Percentiles rank a stretch among this genome's conserved stretches.
phyloP scores from a whole-genome alignment of 228 moss, liverwort and hornwort species.

The Sphagnum fallax region DNA sequence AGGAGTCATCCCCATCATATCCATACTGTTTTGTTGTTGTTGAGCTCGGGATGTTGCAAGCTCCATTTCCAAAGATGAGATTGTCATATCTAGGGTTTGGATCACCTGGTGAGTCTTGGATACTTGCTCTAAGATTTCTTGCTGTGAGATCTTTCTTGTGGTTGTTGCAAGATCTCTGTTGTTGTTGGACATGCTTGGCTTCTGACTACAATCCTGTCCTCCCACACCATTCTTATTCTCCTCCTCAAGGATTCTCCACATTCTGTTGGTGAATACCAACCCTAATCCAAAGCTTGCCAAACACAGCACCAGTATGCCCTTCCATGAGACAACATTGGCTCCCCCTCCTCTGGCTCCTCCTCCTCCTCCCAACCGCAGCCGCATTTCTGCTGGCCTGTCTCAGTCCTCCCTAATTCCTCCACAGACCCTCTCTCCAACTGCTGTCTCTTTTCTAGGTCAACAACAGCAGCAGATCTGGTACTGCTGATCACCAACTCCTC shows the following conservation, averaged over 20 bases:
- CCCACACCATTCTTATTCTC: slow-evolving; percentile 7
- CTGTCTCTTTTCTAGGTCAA: too few relatives aligned
- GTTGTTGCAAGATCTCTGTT: too few relatives aligned
- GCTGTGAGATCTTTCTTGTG: slow-evolving; percentile 7
- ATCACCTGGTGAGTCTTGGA: slow-evolving; percentile 76
- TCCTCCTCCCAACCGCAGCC: slow-evolving; percentile 31
- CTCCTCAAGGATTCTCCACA: slow-evolving; percentile 34
- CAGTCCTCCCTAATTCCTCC: too few relatives aligned
- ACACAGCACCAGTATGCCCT: slow-evolving; percentile 78
- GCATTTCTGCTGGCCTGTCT: slow-evolving; percentile 18
- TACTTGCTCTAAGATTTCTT: slow-evolving; percentile 55
- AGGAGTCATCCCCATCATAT: slow-evolving; percentile 7
- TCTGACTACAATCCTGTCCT: slow-evolving; percentile 27
- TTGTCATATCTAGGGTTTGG: slow-evolving; percentile 81
- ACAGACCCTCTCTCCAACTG: too few relatives aligned
- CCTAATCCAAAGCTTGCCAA: slow-evolving; percentile 87
- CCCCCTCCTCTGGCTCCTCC: slow-evolving; percentile 2
- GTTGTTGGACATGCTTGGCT: slow-evolving; percentile 29
- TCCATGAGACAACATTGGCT: slow-evolving; percentile 43
- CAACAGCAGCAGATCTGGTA: too few relatives aligned
- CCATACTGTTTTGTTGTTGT: slow-evolving; percentile 27
- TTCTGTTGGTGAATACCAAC: slow-evolving; percentile 84
- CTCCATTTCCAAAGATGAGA: slow-evolving; percentile 75
- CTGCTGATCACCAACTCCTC: too few relatives aligned
- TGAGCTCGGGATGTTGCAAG: slow-evolving; percentile 63